Base-by-base conservation (phyloP, 2,329 filamentous ascomycete species). In the Xylariaceae sp. region DNA sequence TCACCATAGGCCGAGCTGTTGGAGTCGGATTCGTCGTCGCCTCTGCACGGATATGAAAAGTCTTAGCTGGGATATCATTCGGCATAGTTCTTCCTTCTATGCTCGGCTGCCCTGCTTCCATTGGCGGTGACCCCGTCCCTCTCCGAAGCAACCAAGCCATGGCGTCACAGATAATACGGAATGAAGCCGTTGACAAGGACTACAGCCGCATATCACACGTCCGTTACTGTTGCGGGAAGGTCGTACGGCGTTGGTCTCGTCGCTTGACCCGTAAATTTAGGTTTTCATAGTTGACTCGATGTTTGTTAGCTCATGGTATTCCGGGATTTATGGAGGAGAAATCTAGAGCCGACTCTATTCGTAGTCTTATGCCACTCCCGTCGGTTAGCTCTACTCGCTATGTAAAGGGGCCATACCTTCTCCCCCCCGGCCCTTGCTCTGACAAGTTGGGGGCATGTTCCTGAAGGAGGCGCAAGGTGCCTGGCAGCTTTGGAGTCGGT, bases 341-440 rank as follows among this genome's bases (percentile, higher is more conserved):
- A 21, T n/a, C 42, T 27, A n/a, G 21, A 24, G 37, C 20, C 7
- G 26, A 29, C 43, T 15, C 29, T 36, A 36, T 29, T 7, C 29
- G 16, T 24, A 35, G 24, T 21, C 50, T 48, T 48, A 53, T 53
- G 36, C 48, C 24, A n/a, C n/a, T n/a, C n/a, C n/a, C n/a, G 10
- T 20, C n/a, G 15, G 23, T 41, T 32, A n/a, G 26, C 15, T 20
- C 16, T 10, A 11, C 29, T 23, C 33, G 15, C 3, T 40, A 13
- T 11, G 15, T 35, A 8, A 15, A 13, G 10, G 42, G 10, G 27
- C 15, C 21, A 27, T 35, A 18, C 18, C 21, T 11, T 3, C 5
- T 39, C 16, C 36, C 10, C 18, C 5, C 18, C 27, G 11, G 15
- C 26, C 3, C 21, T 36, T 23, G n/a, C 13, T 35, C 13, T 35